phyloP scores from a whole-genome alignment of 2,329 filamentous ascomycete genomes.

The Xylariaceae sp. region DNA sequence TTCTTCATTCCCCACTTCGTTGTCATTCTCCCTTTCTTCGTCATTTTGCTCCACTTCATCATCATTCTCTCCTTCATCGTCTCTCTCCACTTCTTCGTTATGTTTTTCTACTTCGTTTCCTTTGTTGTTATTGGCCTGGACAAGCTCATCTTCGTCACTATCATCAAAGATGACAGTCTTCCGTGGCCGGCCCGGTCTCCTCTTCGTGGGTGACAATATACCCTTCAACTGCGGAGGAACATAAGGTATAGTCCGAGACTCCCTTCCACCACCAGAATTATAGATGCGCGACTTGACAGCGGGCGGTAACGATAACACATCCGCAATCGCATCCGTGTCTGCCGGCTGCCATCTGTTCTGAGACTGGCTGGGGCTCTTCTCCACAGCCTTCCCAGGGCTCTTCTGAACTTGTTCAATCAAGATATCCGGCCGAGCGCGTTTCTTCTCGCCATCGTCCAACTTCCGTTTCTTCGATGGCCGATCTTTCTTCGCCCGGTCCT shows the following conservation, averaged over 20 bases:
- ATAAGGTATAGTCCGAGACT: neutral
- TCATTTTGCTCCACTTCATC: neutral
- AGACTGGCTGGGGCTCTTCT: slow-evolving; percentile 3
- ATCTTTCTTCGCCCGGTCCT: slow-evolving; percentile 2
- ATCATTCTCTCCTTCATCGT: neutral
- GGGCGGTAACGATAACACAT: slow-evolving; percentile 1
- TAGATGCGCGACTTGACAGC: slow-evolving; percentile 19
- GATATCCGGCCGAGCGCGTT: slow-evolving; percentile 1
- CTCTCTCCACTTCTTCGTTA: neutral
- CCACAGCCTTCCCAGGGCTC: neutral
- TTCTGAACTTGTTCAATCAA: neutral
- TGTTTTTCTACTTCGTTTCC: neutral
- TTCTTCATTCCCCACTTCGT: neutral
- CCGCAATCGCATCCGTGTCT: slow-evolving; percentile 8
- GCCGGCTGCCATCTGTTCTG: slow-evolving; percentile 24
- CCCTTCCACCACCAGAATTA: slow-evolving; percentile 1
- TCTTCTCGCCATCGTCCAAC: slow-evolving; percentile 1
- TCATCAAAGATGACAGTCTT: slow-evolving; percentile 54
- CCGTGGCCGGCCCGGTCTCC: slow-evolving; percentile 34
- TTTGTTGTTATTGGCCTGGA: neutral
- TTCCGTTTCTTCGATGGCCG: slow-evolving; percentile 18
- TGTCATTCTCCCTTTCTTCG: slow-evolving; percentile 20
- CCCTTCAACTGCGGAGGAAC: slow-evolving; percentile 40
- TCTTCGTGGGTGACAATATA: slow-evolving; percentile 52
- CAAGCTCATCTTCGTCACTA: slow-evolving; percentile 11